phyloP scores from a whole-genome alignment of 345 rosid genomes.

The Brassica carinata region DNA sequence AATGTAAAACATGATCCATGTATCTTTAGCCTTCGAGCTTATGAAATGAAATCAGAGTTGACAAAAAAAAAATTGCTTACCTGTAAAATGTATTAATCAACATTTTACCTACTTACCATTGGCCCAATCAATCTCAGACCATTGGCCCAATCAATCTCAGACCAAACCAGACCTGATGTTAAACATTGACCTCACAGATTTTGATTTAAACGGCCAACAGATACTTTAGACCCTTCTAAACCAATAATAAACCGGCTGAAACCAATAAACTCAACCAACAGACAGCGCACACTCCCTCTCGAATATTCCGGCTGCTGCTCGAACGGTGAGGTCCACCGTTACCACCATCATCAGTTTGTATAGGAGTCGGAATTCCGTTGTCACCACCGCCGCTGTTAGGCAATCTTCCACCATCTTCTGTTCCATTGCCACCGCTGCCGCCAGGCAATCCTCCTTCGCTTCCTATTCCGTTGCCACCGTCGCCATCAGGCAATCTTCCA shows the following conservation, averaged over 20 bases:
- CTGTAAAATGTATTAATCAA: too few species aligned
- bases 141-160: not conserved
- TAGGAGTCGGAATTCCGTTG: not conserved
- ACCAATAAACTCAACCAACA: constrained; percentile 24
- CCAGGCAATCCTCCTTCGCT: too few species aligned
- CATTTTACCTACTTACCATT: too few species aligned
- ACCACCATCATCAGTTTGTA: not conserved
- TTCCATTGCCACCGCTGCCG: too few species aligned
- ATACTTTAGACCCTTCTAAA: not conserved
- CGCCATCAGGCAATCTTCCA: not conserved
- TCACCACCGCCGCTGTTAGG: not conserved
- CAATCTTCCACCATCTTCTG: too few species aligned
- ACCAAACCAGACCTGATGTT: not conserved
- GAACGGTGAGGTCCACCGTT: constrained; percentile 11
- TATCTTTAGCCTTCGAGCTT: too few species aligned
- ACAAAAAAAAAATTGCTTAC: too few species aligned
- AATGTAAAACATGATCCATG: too few species aligned
- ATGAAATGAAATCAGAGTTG: too few species aligned
- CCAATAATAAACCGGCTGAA: constrained; percentile 24
- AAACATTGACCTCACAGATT: not conserved
- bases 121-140: not conserved
- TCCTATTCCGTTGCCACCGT: too few species aligned
- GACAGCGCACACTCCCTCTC: not conserved
- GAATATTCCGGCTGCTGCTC: not conserved
- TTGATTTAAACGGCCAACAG: not conserved